Evolutionary conservation across 768 basidiomycete species (phyloP), one percentile per base, ranked within the genome.

Genomic region (Kwoniella mangroviensis): DNA sequence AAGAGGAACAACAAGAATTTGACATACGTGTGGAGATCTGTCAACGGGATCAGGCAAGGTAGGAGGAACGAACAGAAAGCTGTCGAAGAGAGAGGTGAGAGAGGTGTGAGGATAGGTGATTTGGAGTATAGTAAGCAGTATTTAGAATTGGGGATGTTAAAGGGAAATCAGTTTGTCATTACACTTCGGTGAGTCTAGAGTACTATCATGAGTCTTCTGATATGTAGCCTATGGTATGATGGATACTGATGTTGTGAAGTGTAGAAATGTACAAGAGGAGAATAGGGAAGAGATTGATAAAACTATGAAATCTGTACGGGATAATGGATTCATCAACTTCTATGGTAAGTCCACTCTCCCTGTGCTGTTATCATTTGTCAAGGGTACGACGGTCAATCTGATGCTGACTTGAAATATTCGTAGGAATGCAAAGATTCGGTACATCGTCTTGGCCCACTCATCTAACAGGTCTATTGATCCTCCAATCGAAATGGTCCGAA

Each of bases 371-470:
- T 28, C 28, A 4, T 28, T 28, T 4, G 4, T 28, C 28, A 28
- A 28, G 28, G 4, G 4, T 34, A 34, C 34, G 34, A 34, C 6
- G 1, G 0, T 34, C 34, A 34, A 7, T 34, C 34, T 34, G 34
- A 34, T 34, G 0, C 1, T 22, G 19, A 22, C 13, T 55, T 51
- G 92, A n/a, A 7, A 15, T 52, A 3, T 56, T 15, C 24, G 1
- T 56, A 80, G 94, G 96, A 55, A 98, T 99, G 96, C 97, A 99
- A 79, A 91, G 97, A 12, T 99, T 99, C 84, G 97, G 97, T 58
- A 98, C 95, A 2, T 94, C 97, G 17, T 90, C 93, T 41, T 90
- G 98, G 49, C 94, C 96, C 4, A 98, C 97, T 0, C 97, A 99
- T 79, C 86, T 91, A 2, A 95, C 98, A 65, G 97, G 97, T 19